Evolutionary conservation across 1,284 basidiomycete genomes (phyloP).

Genomic region (Ustilago nuda): DNA sequence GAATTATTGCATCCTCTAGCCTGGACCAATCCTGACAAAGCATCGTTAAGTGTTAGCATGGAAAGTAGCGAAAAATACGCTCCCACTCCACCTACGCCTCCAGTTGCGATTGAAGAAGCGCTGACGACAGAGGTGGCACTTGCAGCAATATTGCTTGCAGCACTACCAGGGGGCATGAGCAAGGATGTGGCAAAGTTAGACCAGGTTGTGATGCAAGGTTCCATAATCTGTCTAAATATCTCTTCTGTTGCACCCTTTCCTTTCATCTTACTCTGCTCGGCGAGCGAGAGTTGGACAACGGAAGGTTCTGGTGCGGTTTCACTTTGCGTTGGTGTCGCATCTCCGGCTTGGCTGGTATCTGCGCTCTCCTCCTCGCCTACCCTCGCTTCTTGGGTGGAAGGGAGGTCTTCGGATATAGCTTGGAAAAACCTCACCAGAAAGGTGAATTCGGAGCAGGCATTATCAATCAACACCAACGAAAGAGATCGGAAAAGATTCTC

Average conservation of each 20-base stretch:
- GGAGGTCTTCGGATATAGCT: slow-evolving; percentile 6
- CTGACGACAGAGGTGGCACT: slow-evolving; percentile 6
- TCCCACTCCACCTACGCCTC: background rate
- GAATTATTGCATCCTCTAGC: slow-evolving; percentile 37
- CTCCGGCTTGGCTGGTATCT: background rate
- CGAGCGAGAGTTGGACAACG: slow-evolving; percentile 44
- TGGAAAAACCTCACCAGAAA: slow-evolving; percentile 67
- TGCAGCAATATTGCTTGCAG: slow-evolving; percentile 10
- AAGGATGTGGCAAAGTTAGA: slow-evolving; percentile 44
- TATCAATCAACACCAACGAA: slow-evolving; percentile 62
- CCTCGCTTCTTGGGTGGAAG: background rate
- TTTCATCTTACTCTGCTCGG: slow-evolving; percentile 38
- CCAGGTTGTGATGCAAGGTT: slow-evolving; percentile 57
- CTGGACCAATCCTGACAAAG: slow-evolving; percentile 26
- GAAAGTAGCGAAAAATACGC: slow-evolving; percentile 48
- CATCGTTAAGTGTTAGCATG: slow-evolving; percentile 52
- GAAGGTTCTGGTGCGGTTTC: slow-evolving; percentile 32
- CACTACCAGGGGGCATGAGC: slow-evolving; percentile 16
- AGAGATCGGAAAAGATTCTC: slow-evolving; percentile 65
- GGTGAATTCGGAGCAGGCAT: slow-evolving; percentile 65
- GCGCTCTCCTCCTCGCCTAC: background rate
- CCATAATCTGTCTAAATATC: slow-evolving; percentile 66
- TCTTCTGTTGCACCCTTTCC: slow-evolving; percentile 52
- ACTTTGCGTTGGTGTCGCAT: slow-evolving; percentile 6
- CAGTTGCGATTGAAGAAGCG: background rate